Evolutionary conservation across 768 basidiomycete genomes (phyloP), one percentile per base, ranked within the genome.

Genomic region (Suillus bovinus): DNA sequence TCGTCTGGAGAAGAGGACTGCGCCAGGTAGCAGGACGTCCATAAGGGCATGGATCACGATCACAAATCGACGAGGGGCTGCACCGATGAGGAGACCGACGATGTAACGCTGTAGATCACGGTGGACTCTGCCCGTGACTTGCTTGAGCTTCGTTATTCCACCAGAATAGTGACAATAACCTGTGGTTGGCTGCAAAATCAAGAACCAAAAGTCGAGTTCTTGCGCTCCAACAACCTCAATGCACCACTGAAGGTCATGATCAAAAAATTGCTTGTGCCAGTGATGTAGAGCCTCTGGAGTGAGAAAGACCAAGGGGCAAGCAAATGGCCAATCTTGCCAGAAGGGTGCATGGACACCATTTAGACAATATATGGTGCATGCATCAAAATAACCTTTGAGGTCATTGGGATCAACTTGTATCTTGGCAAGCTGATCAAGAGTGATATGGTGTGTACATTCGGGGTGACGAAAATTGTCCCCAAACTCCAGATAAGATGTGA

Each of bases 111-210:
- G 39, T 3, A 41, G 7, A 41, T 41, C 39, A 41, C 7, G 17
- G 16, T 41, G 39, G 3, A 41, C 39, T 41, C 39, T 41, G 7
- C 39, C 39, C 8, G 14, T 41, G 7, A 41, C 39, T 5, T 41
- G 39, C 17, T 41, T 41, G 16, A 41, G 39, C 14, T 41, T 41
- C 6, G 39, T 17, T 9, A 81, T 75, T 0, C 80, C 80, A 17
- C 76, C 71, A 14, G 66, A 63, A 58, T 79, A 81, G 24, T 75
- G 75, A 22, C 71, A 65, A 66, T 72, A 77, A 4, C 77, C 76
- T 13, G 71, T 70, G 46, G 66, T 68, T 14, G 73, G 71, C 33
- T 80, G 79, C 14, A 41, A 41, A 17, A 41, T 34, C 34, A 3
- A 34, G 34, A 34, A 34, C 2, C 34, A 10, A 81, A 66, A 34